Conservation (phyloP, 495 filamentous ascomycete genomes). For the Trichoderma asperelloides region DNA sequence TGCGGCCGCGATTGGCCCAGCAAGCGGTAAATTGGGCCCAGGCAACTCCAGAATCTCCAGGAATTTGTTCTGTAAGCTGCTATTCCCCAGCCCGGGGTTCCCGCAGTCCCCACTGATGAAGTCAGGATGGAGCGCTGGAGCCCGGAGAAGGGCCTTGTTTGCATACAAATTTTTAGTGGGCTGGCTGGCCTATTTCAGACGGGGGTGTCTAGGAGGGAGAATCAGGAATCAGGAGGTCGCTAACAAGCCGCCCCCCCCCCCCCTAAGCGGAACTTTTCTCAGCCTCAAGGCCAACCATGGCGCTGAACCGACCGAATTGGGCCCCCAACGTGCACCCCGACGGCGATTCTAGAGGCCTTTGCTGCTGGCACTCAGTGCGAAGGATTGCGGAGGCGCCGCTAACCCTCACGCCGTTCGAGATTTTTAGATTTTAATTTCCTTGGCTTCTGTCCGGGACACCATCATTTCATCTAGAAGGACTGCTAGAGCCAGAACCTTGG, state of each 20-base stretch:
- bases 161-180: not conserved
- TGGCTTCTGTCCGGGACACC: not conserved
- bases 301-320: not conserved
- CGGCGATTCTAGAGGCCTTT: not conserved
- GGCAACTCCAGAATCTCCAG: conserved; percentile 4
- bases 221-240: not conserved
- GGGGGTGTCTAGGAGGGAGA: not conserved
- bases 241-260: not conserved
- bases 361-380: not conserved
- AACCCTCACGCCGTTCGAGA: not conserved
- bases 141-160: not conserved
- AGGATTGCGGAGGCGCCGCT: conserved; percentile 6
- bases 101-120: conserved; percentile 4
- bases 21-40: not conserved
- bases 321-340: not conserved
- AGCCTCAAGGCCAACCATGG: not conserved
- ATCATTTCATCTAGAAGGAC: not conserved
- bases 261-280: not conserved
- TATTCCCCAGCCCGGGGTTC: conserved; percentile 6
- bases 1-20: not conserved
- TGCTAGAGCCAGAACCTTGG: not conserved
- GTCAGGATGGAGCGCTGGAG: not conserved
- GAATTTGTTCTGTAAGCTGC: not conserved
- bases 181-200: too few species aligned
- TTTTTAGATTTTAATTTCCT: not conserved